A percentile compares a stretch with the other conserved stretches of the same genome.
Evolutionary conservation across 2,329 filamentous ascomycete species (phyloP).

Genomic region (Penicillium corylophilum): DNA sequence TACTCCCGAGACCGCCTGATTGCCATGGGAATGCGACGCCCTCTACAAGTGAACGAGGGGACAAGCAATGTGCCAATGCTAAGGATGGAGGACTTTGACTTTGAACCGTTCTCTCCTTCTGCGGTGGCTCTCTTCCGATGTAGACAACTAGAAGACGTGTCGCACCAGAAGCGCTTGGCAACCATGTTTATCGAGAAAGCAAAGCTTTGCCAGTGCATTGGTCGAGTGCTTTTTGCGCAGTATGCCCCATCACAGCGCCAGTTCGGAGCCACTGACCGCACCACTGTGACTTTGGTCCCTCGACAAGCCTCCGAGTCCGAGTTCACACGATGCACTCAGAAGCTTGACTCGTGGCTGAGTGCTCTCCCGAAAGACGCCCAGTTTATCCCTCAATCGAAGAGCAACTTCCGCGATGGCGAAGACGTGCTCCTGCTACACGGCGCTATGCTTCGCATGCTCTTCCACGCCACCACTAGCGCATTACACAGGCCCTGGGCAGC

Average conservation of each 20-base stretch:
- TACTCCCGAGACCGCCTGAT: slow-evolving; percentile 89
- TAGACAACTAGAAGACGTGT: slow-evolving; percentile 66
- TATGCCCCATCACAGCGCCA: slow-evolving; percentile 82
- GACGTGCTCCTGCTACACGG: slow-evolving; percentile 63
- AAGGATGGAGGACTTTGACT: slow-evolving; percentile 74
- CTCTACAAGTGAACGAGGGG: slow-evolving; percentile 83
- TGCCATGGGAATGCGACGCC: slow-evolving; percentile 82
- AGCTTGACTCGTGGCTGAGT: slow-evolving; percentile 71
- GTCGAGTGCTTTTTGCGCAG: slow-evolving; percentile 79
- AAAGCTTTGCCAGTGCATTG: slow-evolving; percentile 81
- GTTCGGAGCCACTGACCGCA: slow-evolving; percentile 65
- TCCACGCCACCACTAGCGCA: slow-evolving; percentile 84
- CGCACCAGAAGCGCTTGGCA: slow-evolving; percentile 72
- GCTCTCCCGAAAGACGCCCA: slow-evolving; percentile 68
- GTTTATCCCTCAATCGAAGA: slow-evolving; percentile 62
- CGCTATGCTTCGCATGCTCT: slow-evolving; percentile 85
- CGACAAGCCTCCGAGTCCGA: slow-evolving; percentile 77
- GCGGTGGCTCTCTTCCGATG: slow-evolving; percentile 64
- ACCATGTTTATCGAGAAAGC: slow-evolving; percentile 85
- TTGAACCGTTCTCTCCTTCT: slow-evolving; percentile 62
- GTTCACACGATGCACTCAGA: slow-evolving; percentile 71
- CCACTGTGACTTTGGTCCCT: slow-evolving; percentile 77
- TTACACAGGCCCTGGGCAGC: slow-evolving; percentile 83
- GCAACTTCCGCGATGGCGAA: slow-evolving; percentile 54
- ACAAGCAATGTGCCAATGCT: slow-evolving; percentile 92